Base-by-base conservation (phyloP, 2,329 filamentous ascomycete species). In the Colletotrichum chlorophyti region DNA sequence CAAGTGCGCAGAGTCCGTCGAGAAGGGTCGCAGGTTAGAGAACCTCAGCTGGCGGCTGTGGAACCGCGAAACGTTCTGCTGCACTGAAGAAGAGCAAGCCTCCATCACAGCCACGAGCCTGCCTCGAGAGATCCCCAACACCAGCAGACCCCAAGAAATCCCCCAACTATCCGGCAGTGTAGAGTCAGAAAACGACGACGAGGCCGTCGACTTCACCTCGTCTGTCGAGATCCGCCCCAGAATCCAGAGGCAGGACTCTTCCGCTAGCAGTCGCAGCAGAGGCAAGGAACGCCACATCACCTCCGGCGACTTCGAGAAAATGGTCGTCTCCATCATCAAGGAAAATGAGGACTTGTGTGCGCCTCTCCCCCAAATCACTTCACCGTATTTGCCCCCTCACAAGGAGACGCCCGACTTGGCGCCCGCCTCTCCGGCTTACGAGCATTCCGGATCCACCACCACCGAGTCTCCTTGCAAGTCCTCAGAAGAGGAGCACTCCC, bases 21-120 rank as follows among this genome's bases (percentile, higher is more conserved):
- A 97, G 72, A 91, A 98, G 75, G 95, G 95, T 55, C 88, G 91
- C 70, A 84, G 95, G 69, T 81, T 97, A 71, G 95, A 98, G 74
- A 98, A 99, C 78, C 81, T 99, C 63, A 96, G 91, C 72, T 98
- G 95, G 95, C 83, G 95, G 68, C 79, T 98, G 61, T 98, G 93
- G 94, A 96, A 92, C 68, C 85, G 93, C 68, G 93, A 98, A 72
- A 94, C 91, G 10, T 92, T 97, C 68, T 96, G 93, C 76, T 93
- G 90, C 75, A 89, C 91, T 62, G 83, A 83, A 34, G 80, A 83
- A 58, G 80, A 82, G 65, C 79, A 82, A 66, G 77, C 82, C 53
- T 69, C 74, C 12, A 66, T 74, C 40, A 63, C 67, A 41, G 65
- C 72, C 66, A 72, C 79, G 63, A 73, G 79, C 65, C 68, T 80